These are phyloP conservation scores for Lactarius evosmus DNA, from an alignment of 768 basidiomycete genomes.

Conservation along the genomic window DNA sequence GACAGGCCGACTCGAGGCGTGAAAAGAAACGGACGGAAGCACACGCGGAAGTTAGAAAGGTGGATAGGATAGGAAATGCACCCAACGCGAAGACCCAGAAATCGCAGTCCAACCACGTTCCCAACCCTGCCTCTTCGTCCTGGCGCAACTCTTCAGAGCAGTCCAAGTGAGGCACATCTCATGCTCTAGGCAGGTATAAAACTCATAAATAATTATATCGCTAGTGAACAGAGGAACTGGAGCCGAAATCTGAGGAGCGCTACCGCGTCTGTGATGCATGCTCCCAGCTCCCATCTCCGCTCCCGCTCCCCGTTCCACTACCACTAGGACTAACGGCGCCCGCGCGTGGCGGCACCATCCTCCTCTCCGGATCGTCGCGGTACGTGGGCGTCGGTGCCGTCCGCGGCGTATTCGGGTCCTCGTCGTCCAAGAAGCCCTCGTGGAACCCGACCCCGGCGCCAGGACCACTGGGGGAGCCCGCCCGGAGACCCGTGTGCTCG, in stretches of 20 bases:
- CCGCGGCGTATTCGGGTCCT: constrained; percentile 44
- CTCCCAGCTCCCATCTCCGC: constrained; percentile 71
- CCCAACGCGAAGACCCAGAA: too few relatives aligned
- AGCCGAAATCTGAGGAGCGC: constrained; percentile 21
- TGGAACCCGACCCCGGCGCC: constrained; percentile 51
- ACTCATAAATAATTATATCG: background rate
- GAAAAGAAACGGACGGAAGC: too few relatives aligned
- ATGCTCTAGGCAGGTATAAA: background rate
- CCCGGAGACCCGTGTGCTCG: constrained; percentile 63
- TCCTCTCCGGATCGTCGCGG: constrained; percentile 52
- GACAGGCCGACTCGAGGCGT: too few relatives aligned
- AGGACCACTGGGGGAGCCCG: constrained; percentile 38
- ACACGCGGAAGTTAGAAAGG: too few relatives aligned
- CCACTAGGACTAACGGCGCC: constrained; percentile 20
- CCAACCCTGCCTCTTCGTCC: too few relatives aligned
- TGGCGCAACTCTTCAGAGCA: too few relatives aligned
- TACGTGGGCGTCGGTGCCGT: constrained; percentile 36
- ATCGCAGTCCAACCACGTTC: too few relatives aligned
- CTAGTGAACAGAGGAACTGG: background rate
- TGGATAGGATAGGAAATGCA: too few relatives aligned
- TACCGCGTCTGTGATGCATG: constrained; percentile 51
- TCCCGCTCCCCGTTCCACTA: constrained; percentile 36
- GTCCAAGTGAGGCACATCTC: too few relatives aligned
- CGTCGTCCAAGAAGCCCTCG: constrained; percentile 81
- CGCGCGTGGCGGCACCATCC: constrained; percentile 6